Percentiles rank a stretch among this genome's conserved stretches.
phyloP scores from a whole-genome alignment of 441 rosid genomes.

The Arabidopsis lyrata region DNA sequence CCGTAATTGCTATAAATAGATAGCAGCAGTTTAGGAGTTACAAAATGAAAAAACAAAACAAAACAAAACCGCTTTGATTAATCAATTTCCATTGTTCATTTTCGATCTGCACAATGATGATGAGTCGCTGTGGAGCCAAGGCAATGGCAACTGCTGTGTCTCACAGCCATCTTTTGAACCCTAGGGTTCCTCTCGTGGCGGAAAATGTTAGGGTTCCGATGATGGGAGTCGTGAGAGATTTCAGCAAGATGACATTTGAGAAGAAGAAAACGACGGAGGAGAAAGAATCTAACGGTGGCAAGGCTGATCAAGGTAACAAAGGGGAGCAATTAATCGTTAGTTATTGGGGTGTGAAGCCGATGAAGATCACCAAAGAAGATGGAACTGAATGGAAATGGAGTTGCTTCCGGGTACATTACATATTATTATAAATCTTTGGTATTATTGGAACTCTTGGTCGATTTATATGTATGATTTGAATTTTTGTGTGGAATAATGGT shows the following conservation, averaged over 20 bases:
- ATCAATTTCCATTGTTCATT: background rate
- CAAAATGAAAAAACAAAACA: background rate
- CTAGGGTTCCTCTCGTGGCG: background rate
- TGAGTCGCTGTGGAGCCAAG: constrained; percentile 44
- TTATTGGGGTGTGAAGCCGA: constrained; percentile 82
- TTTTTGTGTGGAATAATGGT: background rate
- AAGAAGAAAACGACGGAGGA: constrained; percentile 36
- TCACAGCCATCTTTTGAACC: constrained; percentile 6
- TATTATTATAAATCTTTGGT: background rate
- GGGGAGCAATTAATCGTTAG: constrained; percentile 53
- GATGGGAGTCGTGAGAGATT: constrained; percentile 36
- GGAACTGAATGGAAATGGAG: constrained; percentile 85
- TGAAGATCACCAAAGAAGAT: constrained; percentile 64
- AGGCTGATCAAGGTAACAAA: constrained; percentile 63
- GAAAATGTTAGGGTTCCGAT: constrained; percentile 32
- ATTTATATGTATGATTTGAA: background rate
- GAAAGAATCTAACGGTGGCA: constrained; percentile 20
- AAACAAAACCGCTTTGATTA: background rate
- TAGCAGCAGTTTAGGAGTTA: constrained; percentile 3
- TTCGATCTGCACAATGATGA: constrained; percentile 39
- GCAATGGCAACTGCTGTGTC: constrained; percentile 23
- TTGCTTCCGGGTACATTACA: constrained; percentile 64
- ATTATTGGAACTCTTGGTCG: background rate
- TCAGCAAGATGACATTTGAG: constrained; percentile 50
- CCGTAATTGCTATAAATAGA: constrained; percentile 34